Evolutionary conservation across 2,329 filamentous ascomycete species (phyloP), one percentile per base, ranked within the genome.

Genomic region (Botrytis paeoniae): DNA sequence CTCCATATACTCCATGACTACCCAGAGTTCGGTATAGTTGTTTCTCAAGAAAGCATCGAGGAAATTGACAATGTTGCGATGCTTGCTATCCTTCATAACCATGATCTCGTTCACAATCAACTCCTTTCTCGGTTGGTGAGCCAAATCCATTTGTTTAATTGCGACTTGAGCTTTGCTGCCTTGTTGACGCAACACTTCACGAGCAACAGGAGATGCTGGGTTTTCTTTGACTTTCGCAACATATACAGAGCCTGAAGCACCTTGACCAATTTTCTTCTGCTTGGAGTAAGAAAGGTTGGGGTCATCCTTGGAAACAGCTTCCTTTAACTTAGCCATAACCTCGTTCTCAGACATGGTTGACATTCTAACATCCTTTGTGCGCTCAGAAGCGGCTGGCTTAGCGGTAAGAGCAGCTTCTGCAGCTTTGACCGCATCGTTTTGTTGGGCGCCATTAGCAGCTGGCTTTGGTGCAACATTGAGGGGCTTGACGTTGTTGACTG

Each of bases 1-100:
- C 84, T 99, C 96, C 96, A 99, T 99, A 80, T 95, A 99, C 85
- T 99, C 96, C 96, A 99, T 97, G 70, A 99, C 95, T 18, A 99
- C 94, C 96, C 96, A 99, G n/a, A 99, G 88, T 82, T 99, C 96
- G 71, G 93, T 89, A 79, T 93, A 94, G 82, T 96, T 95, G 82
- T 98, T 97, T 80, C 96, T 93, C 80, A 99, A 85, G 86, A 98
- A 99, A 5, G 95, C 95, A 79, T 99, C 96, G 48, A 99, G 85
- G 85, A 97, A 99, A 84, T 99, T 99, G 83, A 99, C 96, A 85
- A 99, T 99, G 83, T 99, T 99, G 75, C 92, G 91, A 83, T 99
- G 96, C 81, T 95, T 93, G 86, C 94, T 97, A 84, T 99, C 96
- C 85, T 98, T 98, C 96, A 99, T 99, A 74, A 99, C 96, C 85